Base-by-base conservation (phyloP, 2,329 filamentous ascomycete genomes). In the Penicillium fuscoglaucum region DNA sequence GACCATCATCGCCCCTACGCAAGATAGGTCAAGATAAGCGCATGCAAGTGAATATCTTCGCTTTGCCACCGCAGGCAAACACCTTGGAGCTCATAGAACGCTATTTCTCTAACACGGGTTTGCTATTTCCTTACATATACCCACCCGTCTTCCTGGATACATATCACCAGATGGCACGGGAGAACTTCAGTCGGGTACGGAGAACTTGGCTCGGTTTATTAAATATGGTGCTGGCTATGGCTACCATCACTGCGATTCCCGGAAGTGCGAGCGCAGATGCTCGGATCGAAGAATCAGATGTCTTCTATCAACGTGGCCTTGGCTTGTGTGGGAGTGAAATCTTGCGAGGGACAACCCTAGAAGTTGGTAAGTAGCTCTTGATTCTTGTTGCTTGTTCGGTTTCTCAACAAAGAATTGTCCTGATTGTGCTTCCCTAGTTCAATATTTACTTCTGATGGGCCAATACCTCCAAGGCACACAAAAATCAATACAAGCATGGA, bases 391-490 rank as follows among this genome's bases (percentile, higher is more conserved):
- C 26, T 5, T 26, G 26, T 26, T 26, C 26, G 26, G 5, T 26
- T 26, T 26, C 6, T 6, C 26, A 26, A 5, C 26, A 26, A 26
- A 6, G 5, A 7, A 26, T 37, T 7, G 6, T 17, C 10, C 47
- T 49, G 21, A 49, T 8, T 26, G 4, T 26, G 31, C n/a, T 12
- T 26, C 1, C 2, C 3, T 7, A 76, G 81, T 84, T 0, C 81
- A 84, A 64, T 78, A 76, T 43, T 72, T 84, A 8, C 71, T 85
- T 0, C 58, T 84, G 0, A 74, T 79, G 61, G 77, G 76, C 5
- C 80, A 82, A 48, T 84, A 84, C 57, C 72, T 84, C 0, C 82
- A 85, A 62, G 81, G 82, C 2, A 83, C 82, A 0, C 79, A 83
- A 39, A 78, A 78, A 21, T 83, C 82, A 0, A 73, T 83, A 2